A percentile compares a stretch with the other conserved stretches of the same genome.
phyloP scores from a whole-genome alignment of 2,329 filamentous ascomycete species.

The Xylariaceae sp. region DNA sequence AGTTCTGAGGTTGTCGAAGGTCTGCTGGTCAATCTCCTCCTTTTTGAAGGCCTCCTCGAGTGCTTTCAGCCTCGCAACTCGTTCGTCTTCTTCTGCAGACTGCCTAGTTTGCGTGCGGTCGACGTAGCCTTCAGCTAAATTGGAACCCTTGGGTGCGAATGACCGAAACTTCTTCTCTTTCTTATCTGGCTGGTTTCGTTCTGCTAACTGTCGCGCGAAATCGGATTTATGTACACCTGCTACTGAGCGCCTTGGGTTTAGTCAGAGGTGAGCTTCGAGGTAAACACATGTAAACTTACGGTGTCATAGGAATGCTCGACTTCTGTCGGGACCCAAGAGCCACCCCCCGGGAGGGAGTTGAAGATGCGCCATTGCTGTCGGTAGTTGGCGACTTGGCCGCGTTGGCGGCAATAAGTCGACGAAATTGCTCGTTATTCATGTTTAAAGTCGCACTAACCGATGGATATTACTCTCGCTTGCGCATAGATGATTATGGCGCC shows the following conservation, averaged over 20 bases:
- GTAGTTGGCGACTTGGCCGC: slow-evolving; percentile 48
- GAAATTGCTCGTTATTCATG: slow-evolving; percentile 98
- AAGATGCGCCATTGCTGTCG: slow-evolving; percentile 55
- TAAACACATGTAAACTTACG: slow-evolving; percentile 60
- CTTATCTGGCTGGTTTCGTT: slow-evolving; percentile 64
- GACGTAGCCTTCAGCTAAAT: slow-evolving; percentile 79
- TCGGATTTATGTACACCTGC: slow-evolving; percentile 63
- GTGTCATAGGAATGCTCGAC: slow-evolving; percentile 91
- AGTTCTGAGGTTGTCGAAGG: slow-evolving; percentile 75
- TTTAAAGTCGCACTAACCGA: neutral
- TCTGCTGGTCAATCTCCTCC: slow-evolving; percentile 80
- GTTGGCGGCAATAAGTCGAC: slow-evolving; percentile 71
- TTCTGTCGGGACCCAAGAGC: slow-evolving; percentile 78
- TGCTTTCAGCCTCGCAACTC: slow-evolving; percentile 72
- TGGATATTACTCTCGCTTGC: no score
- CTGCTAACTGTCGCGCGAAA: slow-evolving; percentile 85
- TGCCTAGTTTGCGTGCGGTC: slow-evolving; percentile 77
- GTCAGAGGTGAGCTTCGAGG: slow-evolving; percentile 20
- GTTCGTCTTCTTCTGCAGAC: slow-evolving; percentile 59
- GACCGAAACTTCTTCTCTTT: slow-evolving; percentile 78
- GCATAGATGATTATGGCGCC: neutral
- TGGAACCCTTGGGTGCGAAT: slow-evolving; percentile 81
- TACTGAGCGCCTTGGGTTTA: slow-evolving; percentile 66
- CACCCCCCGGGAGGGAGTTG: slow-evolving; percentile 46
- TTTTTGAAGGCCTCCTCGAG: slow-evolving; percentile 83